Base-by-base conservation (phyloP, 352 stramenopile genomes). In the Phytophthora sojae region DNA sequence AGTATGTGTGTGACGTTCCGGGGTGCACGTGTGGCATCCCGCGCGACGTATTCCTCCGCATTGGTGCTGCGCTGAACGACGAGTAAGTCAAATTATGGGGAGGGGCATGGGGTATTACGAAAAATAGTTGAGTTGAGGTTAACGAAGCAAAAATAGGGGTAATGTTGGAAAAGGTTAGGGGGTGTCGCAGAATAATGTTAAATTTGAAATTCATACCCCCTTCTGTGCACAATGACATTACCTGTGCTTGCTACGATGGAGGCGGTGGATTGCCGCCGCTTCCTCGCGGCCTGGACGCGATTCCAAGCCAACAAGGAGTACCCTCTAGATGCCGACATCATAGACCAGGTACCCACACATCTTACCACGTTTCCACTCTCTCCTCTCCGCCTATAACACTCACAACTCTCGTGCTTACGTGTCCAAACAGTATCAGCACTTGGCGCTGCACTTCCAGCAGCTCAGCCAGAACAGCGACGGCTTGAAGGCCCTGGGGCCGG, bases 211-310 rank as follows among this genome's bases (percentile, higher is more conserved):
- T 30, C 26, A 6, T 30, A 29, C 26, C 26, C 26, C 26, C 26
- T 29, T 29, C 26, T 29, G 5, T 2, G 26, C 26, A 71, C 4
- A 62, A 71, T 69, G 60, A 67, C 65, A 32, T 42, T 51, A 0
- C 1, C 15, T 8, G 29, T 49, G 23, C 47, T 53, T 25, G 11
- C 11, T 5, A 4, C 61, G 39, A 19, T 42, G 11, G 70, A 83
- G 39, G 58, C 25, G 35, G 47, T 91, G 9, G 71, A 88, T 63
- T 88, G 81, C 56, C 71, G 81, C 57, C 86, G 86, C 53, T 92
- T 94, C 63, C 53, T 92, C 57, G 67, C 62, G 57, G 85, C 86
- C 25, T 94, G 85, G 84, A 52, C 57, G 62, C 79, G 86, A 47
- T 86, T 76, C 29, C 68, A 76, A 8, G 67, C 71, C 59, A 64